Evolutionary conservation across 1,139 yeast genomes (phyloP), one percentile per base, ranked within the genome.

Genomic region (Saccharomyces hybrid): DNA sequence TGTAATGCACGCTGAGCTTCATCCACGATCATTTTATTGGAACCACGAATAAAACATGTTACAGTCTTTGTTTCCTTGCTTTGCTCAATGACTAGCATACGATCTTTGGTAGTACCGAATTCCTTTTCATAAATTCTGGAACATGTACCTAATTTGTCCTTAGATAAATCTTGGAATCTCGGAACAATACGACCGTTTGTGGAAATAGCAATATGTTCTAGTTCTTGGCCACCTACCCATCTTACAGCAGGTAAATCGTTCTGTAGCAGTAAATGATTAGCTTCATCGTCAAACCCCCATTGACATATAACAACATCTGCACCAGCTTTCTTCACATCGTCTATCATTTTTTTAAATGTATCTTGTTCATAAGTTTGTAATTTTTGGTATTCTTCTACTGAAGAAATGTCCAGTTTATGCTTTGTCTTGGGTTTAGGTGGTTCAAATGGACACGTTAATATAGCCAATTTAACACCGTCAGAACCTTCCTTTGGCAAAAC

Each of bases 281-380:
- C 99, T 75, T 95, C 99, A 72, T 95, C 99, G 70, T 95, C 99
- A 68, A 95, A 95, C 13, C 99, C 99, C 99, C 99, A 93, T 76
- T 93, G 99, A 75, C 99, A 93, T 46, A 95, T 95, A 55, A 93
- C 99, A 52, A 91, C 82, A 70, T 91, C 93, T 38, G 99, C 99
- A 38, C 99, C 99, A 0, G 96, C 79, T 25, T 79, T 81, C 73
- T 95, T 91, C 54, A 93, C 96, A 58, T 79, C 76, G 58, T 85
- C 80, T 59, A 93, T 90, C 99, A 95, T 93, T 70, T 88, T 90
- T 69, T 79, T 82, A 69, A 93, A 95, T 71, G 89, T 91, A 60
- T 84, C 84, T 62, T 86, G 95, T 76, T 93, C 99, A 70, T 93
- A 93, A 53, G 82, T 82, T 75, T 95, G 99, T 68, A 93, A 79